Evolutionary conservation across 1,284 basidiomycete genomes (phyloP), one percentile per base, ranked within the genome.

Genomic region (Ceratobasidium papillatum): DNA sequence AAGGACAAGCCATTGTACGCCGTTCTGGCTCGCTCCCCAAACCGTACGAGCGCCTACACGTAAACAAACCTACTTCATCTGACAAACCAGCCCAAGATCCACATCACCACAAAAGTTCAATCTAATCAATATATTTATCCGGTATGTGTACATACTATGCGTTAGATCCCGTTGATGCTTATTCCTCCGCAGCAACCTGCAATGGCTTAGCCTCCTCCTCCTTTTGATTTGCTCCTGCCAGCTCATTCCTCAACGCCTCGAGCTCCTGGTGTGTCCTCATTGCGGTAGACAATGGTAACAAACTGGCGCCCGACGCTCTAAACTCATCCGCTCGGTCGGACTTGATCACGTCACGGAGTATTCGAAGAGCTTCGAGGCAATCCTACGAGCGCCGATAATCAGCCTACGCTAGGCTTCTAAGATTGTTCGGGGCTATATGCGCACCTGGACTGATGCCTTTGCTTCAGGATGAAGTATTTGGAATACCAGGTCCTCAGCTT

Each of bases 401-500:
- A 80, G 19, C 11, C 76, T 59, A 51, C 54, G 38, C 22, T 71
- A 30, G 22, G 77, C 51, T 38, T 43, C 61, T 34, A 49, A 61
- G 22, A 49, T 43, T 19, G 25, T 79, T 49, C 61, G 62, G 79
- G 75, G 1, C 75, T 75, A 8, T 72, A 72, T 72, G 58, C 69
- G 69, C 75, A 92, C 93, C 81, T 86, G 80, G 76, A 91, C 80
- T 66, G 85, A 81, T 0, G 90, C 79, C 51, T 82, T 77, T 0
- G 87, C 83, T 1, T 85, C 85, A 2, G 84, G 83, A 14, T 80
- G 82, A 11, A 91, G 80, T 2, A 85, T 79, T 27, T 84, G 83
- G 79, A 93, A 90, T 41, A 91, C 72, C 1, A 88, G 80, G 11
- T 85, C 84, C 77, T 91, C 92, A 2, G 91, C 84, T 76, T 91